Base-by-base conservation (phyloP, 1,284 basidiomycete species). In the Mycena sp. region DNA sequence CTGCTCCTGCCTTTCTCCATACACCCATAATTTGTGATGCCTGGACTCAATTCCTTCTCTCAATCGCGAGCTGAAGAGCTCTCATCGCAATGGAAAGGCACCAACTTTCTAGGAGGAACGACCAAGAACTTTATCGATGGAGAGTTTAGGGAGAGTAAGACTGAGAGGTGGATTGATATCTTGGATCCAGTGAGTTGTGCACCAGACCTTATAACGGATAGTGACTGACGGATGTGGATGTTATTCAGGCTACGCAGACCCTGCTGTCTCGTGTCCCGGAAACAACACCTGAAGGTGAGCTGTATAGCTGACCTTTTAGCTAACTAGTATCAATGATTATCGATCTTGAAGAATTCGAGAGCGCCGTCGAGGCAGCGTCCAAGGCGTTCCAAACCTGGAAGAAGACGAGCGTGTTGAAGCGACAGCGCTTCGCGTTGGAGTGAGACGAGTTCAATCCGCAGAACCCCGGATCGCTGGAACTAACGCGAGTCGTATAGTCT, bases 41-140 rank as follows among this genome's bases (percentile, higher is more conserved):
- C 62, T 21, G 30, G 32, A 10, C 62, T 64, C 56, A 55, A 29
- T 16, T 49, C 62, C 17, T 38, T 59, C 30, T 41, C 51, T 19
- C 57, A 59, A 51, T 28, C 62, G 0, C 51, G 40, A 26, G 62
- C 62, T 6, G 57, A 59, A 30, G 56, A 84, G 68, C 78, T 94
- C 44, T 91, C 90, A 12, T 75, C 84, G 21, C 81, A 87, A 51
- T 97, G 95, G 94, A 90, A 90, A 71, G 95, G 95, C 55, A 95
- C 95, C 12, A 93, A 83, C 67, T 90, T 90, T 43, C 85, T 87
- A 11, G 95, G 95, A n/a, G 91, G 86, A 46, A 90, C 84, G 69
- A 96, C 94, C 52, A 95, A 92, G 85, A 95, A 95, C 78, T 96
- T 90, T 78, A 92, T 97, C 67, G 90, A 88, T 43, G 95, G 95